A percentile compares a stretch with the other conserved stretches of the same genome.
These are phyloP conservation scores for Clitoria ternatea DNA, from an alignment of 306 rosid genomes.

Conservation along the genomic window DNA sequence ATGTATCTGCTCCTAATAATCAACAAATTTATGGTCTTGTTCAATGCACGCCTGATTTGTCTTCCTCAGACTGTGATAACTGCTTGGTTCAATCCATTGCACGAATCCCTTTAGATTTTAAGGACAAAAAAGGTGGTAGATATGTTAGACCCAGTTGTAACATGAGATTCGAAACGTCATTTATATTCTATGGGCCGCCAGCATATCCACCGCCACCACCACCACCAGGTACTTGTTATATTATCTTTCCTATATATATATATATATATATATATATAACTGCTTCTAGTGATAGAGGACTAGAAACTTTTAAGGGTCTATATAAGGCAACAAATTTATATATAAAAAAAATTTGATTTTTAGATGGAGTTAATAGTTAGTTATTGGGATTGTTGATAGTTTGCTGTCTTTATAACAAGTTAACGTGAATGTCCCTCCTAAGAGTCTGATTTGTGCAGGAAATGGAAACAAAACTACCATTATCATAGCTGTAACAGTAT, in stretches of 20 bases:
- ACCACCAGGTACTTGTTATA: not conserved
- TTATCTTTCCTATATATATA: no score
- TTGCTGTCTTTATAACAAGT: no score
- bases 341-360: not conserved
- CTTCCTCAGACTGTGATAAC: not conserved
- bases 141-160: constrained; percentile 31
- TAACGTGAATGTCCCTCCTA: no score
- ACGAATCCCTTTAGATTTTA: not conserved
- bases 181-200: not conserved
- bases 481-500: no score
- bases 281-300: not conserved
- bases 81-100: constrained; percentile 9
- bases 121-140: not conserved
- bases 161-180: not conserved
- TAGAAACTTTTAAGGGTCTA: no score
- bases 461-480: no score
- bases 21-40: constrained; percentile 23
- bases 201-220: not conserved
- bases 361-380: not conserved
- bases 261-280: no score
- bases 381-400: not conserved
- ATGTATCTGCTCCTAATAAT: not conserved
- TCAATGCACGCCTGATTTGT: constrained; percentile 44
- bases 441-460: no score
- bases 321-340: not conserved